Percentiles rank a stretch among this genome's conserved stretches.
phyloP scores from a whole-genome alignment of 495 filamentous ascomycete species.

The Trichoderma asperelloides region DNA sequence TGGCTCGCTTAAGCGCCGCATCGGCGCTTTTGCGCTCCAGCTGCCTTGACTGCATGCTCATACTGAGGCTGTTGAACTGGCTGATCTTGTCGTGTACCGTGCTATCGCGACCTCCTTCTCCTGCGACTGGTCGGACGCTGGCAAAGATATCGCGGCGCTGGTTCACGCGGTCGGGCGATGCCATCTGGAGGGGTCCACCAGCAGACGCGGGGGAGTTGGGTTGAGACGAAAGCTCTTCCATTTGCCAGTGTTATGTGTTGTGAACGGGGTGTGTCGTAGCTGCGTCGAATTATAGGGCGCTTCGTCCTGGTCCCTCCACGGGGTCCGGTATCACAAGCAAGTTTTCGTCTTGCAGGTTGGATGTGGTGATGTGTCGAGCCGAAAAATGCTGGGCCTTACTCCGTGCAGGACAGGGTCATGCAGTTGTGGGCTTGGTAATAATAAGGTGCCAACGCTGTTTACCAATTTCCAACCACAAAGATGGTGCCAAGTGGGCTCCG shows the following conservation, averaged over 20 bases:
- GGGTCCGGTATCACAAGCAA: neutral
- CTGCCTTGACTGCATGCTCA: constrained; percentile 54
- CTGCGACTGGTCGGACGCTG: constrained; percentile 14
- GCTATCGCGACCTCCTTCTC: constrained; percentile 47
- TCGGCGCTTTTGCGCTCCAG: constrained; percentile 52
- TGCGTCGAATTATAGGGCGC: neutral
- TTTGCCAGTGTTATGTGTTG: neutral
- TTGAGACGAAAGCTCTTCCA: constrained; percentile 24
- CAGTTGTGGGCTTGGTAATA: neutral
- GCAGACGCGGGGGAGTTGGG: constrained; percentile 19
- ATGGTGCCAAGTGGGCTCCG: neutral
- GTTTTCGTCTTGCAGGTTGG: neutral
- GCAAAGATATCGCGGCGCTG: constrained; percentile 43
- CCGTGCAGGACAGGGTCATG: neutral
- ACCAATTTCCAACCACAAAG: constrained; percentile 7
- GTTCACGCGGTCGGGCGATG: constrained; percentile 77
- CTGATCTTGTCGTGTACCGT: constrained; percentile 76
- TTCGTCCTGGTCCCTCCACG: neutral
- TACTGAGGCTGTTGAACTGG: constrained; percentile 65
- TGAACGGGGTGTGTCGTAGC: neutral
- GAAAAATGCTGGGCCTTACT: neutral
- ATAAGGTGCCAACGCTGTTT: constrained; percentile 5
- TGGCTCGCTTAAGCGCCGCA: constrained; percentile 68
- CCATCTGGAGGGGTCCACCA: constrained; percentile 56
- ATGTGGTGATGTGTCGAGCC: neutral